Conservation (phyloP, 2,329 filamentous ascomycete genomes). For the Penicillium oxalicum region DNA sequence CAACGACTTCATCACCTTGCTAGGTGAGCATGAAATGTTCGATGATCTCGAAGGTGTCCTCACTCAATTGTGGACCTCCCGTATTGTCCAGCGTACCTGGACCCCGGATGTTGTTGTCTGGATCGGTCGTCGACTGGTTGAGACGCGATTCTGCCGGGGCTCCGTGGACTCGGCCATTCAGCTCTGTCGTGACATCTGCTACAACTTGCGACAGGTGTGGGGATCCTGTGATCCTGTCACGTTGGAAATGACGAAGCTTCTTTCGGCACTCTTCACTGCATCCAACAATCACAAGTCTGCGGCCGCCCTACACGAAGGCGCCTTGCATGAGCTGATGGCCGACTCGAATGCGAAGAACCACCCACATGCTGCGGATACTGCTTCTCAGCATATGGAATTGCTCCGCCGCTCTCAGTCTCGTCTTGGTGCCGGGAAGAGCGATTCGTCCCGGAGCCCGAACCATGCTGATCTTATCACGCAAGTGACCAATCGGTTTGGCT, state of each 20-base stretch:
- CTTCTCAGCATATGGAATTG: slow-evolving; percentile 28
- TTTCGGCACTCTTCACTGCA: slow-evolving; percentile 46
- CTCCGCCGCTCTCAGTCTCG: slow-evolving; percentile 26
- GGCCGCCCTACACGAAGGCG: slow-evolving; percentile 27
- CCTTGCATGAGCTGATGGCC: slow-evolving; percentile 25
- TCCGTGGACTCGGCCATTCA: slow-evolving; percentile 40
- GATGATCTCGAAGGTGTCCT: slow-evolving; percentile 37
- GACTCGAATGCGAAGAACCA: slow-evolving; percentile 20
- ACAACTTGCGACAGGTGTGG: slow-evolving; percentile 51
- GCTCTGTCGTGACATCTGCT: slow-evolving; percentile 50
- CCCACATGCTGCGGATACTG: slow-evolving; percentile 18
- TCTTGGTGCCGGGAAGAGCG: slow-evolving; percentile 12
- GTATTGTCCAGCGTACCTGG: slow-evolving; percentile 44
- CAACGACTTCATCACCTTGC: slow-evolving; percentile 33
- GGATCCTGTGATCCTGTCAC: slow-evolving; percentile 45
- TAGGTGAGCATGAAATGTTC: slow-evolving; percentile 36
- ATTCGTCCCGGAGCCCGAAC: slow-evolving; percentile 12
- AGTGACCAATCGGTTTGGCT: slow-evolving; percentile 25
- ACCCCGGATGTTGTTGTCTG: slow-evolving; percentile 43
- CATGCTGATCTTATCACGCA: slow-evolving; percentile 24
- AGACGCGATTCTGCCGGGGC: slow-evolving; percentile 47
- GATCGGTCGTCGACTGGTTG: slow-evolving; percentile 50
- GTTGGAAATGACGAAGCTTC: slow-evolving; percentile 46
- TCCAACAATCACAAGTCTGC: slow-evolving; percentile 28
- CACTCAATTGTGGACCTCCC: slow-evolving; percentile 43